Percentiles rank a stretch among this genome's conserved stretches.
phyloP scores from a whole-genome alignment of 164 flowering plant species.

The Dillenia turbinata region DNA sequence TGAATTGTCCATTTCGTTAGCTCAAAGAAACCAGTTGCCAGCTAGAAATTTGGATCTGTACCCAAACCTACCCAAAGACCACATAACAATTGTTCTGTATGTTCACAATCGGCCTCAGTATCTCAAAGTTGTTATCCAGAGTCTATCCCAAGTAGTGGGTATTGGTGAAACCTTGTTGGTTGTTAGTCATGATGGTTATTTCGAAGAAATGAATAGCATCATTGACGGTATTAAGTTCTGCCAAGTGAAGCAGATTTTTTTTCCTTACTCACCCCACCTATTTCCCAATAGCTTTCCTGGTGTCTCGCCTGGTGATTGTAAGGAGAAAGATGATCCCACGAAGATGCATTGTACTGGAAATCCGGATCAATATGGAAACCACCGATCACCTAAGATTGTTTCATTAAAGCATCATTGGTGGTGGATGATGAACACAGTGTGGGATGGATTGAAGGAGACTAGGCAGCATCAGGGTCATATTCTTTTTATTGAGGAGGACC shows the following conservation, averaged over 20 bases:
- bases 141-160: slow-evolving; percentile 70
- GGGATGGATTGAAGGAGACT: slow-evolving; percentile 90
- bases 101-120: slow-evolving; percentile 93
- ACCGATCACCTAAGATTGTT: slow-evolving; percentile 83
- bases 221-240: slow-evolving; percentile 72
- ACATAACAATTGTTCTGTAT: slow-evolving; percentile 70
- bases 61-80: slow-evolving; percentile 56
- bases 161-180: slow-evolving; percentile 73
- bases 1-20: slow-evolving; percentile 47
- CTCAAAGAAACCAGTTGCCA: slow-evolving; percentile 52
- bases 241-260: slow-evolving; percentile 89
- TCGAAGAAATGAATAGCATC: slow-evolving; percentile 78
- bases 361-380: slow-evolving; percentile 90
- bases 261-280: slow-evolving; percentile 83
- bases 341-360: slow-evolving; percentile 52
- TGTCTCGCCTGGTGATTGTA: slow-evolving; percentile 56
- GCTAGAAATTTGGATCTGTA: slow-evolving; percentile 71
- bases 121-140: slow-evolving; percentile 61
- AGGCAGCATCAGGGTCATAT: slow-evolving; percentile 56
- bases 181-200: slow-evolving; percentile 91
- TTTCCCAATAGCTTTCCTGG: slow-evolving; percentile 79
- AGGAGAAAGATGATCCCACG: slow-evolving; percentile 51
- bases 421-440: slow-evolving; percentile 99
- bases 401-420: slow-evolving; percentile 99
- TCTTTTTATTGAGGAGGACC: slow-evolving; percentile 94